phyloP scores from a whole-genome alignment of 768 basidiomycete species.

The Sistotremastrum niveocremeum region DNA sequence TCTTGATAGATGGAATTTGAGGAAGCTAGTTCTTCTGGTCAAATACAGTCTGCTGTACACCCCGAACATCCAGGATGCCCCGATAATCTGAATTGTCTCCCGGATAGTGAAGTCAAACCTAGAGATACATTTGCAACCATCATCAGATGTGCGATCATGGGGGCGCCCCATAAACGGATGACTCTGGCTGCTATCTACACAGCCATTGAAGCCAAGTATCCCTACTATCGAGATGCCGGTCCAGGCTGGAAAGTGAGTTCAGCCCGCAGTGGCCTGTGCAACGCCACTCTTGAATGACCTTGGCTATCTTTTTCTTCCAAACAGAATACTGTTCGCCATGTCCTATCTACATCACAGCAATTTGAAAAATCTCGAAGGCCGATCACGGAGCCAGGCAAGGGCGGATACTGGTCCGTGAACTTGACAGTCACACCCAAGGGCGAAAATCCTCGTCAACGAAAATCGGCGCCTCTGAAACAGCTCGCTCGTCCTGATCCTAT shows the following conservation, averaged over 20 bases:
- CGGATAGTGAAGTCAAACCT: conserved; percentile 64
- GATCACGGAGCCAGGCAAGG: conserved; percentile 75
- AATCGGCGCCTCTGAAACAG: too few species aligned
- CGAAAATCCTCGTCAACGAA: too few species aligned
- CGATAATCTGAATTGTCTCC: conserved; percentile 62
- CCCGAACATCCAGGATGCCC: conserved; percentile 62
- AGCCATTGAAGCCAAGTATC: conserved; percentile 76
- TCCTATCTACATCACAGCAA: conserved; percentile 66
- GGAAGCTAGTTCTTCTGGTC: too few species aligned
- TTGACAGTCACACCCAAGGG: conserved; percentile 15
- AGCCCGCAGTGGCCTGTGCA: neutral
- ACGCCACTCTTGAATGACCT: neutral
- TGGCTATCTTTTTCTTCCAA: neutral
- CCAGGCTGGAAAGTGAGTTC: conserved; percentile 68
- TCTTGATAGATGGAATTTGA: too few species aligned
- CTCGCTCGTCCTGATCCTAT: too few species aligned
- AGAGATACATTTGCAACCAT: conserved; percentile 80
- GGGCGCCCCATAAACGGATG: conserved; percentile 57
- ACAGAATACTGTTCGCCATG: conserved; percentile 81
- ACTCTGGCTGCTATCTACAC: conserved; percentile 81
- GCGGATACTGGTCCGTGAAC: conserved; percentile 84
- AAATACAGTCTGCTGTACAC: conserved; percentile 25
- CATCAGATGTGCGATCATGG: conserved; percentile 71
- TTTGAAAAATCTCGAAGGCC: conserved; percentile 75
- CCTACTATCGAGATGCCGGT: conserved; percentile 68